A percentile compares a stretch with the other conserved stretches of the same genome.
Evolutionary conservation across 805 yeast species (phyloP).

Genomic region (Starmerella stigmatis): DNA sequence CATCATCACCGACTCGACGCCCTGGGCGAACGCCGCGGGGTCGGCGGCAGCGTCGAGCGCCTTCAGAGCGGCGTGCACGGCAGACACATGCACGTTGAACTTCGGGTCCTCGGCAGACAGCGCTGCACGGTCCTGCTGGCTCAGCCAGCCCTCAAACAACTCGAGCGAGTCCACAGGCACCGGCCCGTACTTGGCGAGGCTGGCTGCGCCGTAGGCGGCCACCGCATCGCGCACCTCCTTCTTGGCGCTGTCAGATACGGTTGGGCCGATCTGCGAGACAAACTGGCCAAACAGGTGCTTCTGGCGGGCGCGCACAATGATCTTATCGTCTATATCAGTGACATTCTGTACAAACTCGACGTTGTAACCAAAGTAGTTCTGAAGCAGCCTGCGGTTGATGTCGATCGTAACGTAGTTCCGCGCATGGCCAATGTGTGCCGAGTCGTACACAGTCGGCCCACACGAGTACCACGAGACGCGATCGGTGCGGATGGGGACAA

Average conservation of each 20-base stretch:
- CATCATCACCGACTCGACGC: constrained; percentile 65
- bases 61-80: constrained; percentile 43
- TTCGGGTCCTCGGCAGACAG: constrained; percentile 60
- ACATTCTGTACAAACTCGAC: constrained; percentile 88
- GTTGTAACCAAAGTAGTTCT: constrained; percentile 85
- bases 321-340: constrained; percentile 97
- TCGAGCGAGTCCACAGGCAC: constrained; percentile 17
- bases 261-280: constrained; percentile 28
- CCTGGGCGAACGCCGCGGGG: constrained; percentile 34
- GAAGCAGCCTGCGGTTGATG: constrained; percentile 78
- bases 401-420: constrained; percentile 92
- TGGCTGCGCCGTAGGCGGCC: constrained; percentile 34
- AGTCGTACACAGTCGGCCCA: constrained; percentile 96
- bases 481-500: constrained; percentile 51
- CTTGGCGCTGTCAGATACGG: constrained; percentile 33
- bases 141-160: constrained; percentile 45
- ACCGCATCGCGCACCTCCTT: constrained; percentile 21
- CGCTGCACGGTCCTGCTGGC: constrained; percentile 39
- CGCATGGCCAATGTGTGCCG: constrained; percentile 97
- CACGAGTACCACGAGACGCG: constrained; percentile 91
- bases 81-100: constrained; percentile 69
- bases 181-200: constrained; percentile 14
- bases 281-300: constrained; percentile 63
- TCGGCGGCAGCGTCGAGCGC: constrained; percentile 31
- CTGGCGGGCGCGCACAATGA: constrained; percentile 89